These are phyloP conservation scores for Pueraria montana DNA, from an alignment of 306 rosid genomes.

Conservation along the genomic window DNA sequence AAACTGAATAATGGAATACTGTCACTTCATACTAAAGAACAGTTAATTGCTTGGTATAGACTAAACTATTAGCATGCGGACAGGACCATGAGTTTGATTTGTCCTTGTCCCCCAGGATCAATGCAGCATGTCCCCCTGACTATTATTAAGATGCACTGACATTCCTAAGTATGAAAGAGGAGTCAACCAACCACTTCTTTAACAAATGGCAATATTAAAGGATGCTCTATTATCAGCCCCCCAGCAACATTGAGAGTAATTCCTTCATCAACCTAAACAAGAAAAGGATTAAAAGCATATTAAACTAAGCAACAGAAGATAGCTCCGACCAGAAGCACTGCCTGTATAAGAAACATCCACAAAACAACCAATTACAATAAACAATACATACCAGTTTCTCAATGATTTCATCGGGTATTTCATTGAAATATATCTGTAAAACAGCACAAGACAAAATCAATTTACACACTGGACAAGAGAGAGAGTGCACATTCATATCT, in stretches of 20 bases:
- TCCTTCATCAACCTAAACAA: constrained; percentile 84
- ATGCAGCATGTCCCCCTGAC: constrained; percentile 25
- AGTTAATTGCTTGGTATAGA: constrained; percentile 9
- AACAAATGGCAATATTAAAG: constrained; percentile 75
- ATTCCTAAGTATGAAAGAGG: constrained; percentile 34
- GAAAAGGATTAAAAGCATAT: constrained; percentile 19
- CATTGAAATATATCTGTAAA: constrained; percentile 87
- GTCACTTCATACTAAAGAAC: constrained; percentile 36
- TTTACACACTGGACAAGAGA: constrained; percentile 6
- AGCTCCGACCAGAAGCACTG: constrained; percentile 3
- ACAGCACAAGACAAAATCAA: constrained; percentile 46
- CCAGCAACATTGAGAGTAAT: constrained; percentile 90
- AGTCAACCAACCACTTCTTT: constrained; percentile 89
- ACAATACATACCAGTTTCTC: constrained; percentile 79
- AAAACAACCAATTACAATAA: constrained; percentile 41
- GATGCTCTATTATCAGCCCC: constrained; percentile 94
- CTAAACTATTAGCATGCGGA: constrained; percentile 27
- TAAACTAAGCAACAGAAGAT: constrained; percentile 26
- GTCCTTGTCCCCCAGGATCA: constrained; percentile 23
- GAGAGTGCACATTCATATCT: not conserved
- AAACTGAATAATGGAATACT: constrained; percentile 28
- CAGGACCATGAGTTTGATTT: constrained; percentile 30
- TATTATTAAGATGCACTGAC: constrained; percentile 30
- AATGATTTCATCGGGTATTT: constrained; percentile 85
- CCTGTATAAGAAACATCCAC: constrained; percentile 25